A percentile compares a stretch with the other conserved stretches of the same genome.
Conservation (phyloP, 306 rosid species). For the Ziziphus jujuba region DNA sequence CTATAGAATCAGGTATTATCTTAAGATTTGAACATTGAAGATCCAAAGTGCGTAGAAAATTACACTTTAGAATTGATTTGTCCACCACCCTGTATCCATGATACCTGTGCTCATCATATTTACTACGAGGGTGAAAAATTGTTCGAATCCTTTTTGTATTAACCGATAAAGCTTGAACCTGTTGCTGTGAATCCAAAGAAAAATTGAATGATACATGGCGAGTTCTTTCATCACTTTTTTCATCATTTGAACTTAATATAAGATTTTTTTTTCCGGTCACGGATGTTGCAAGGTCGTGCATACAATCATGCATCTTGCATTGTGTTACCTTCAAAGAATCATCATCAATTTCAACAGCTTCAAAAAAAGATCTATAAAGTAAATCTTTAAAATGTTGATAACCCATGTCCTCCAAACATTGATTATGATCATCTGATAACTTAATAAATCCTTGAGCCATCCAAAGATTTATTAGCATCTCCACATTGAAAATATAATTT, state of each 20-base stretch:
- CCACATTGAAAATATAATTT: not conserved
- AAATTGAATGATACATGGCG: not conserved
- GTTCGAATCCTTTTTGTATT: not conserved
- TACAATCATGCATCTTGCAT: not conserved
- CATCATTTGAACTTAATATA: not conserved
- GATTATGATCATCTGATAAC: not conserved
- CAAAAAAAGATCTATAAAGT: not conserved
- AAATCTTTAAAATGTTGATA: not conserved
- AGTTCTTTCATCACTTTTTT: not conserved
- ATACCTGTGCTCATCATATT: no score
- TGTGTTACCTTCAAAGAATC: not conserved
- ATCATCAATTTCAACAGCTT: no score
- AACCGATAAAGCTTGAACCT: not conserved
- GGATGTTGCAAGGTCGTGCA: not conserved
- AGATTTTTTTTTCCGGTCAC: not conserved
- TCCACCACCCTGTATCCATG: no score
- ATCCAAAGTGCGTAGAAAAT: no score
- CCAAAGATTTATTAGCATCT: not conserved
- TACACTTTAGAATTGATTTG: no score
- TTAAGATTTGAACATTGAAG: no score
- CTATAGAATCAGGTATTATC: not conserved
- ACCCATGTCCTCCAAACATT: not conserved
- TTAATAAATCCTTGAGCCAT: not conserved
- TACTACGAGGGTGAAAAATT: no score
- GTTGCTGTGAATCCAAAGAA: not conserved